A percentile compares a stretch with the other conserved stretches of the same genome.
These are phyloP conservation scores for Middelhovenomyces tepae DNA, from an alignment of 805 yeast species.

Conservation along the genomic window DNA sequence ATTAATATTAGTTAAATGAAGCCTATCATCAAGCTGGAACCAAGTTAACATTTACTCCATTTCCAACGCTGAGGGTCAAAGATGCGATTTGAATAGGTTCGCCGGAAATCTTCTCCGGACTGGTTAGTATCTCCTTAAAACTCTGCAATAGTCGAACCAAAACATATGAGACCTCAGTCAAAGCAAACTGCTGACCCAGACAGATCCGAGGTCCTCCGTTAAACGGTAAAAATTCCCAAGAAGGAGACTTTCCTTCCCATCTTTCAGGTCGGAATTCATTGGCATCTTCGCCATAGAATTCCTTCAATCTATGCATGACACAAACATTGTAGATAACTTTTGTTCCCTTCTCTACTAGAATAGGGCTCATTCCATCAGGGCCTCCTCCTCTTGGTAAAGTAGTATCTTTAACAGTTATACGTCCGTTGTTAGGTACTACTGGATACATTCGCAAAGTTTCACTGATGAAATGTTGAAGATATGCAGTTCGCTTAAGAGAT, in stretches of 20 bases:
- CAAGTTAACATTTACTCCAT: too few relatives aligned
- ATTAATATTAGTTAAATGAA: too few relatives aligned
- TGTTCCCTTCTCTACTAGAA: slow-evolving; percentile 33
- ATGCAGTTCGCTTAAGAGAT: slow-evolving; percentile 34
- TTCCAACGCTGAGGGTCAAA: too few relatives aligned
- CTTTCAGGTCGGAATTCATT: slow-evolving; percentile 32
- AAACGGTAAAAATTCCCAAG: slow-evolving; percentile 40
- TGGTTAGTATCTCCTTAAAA: too few relatives aligned
- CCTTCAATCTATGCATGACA: slow-evolving; percentile 33
- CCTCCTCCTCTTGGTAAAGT: slow-evolving; percentile 43
- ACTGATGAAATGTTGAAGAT: slow-evolving; percentile 35
- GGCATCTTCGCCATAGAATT: slow-evolving; percentile 35
- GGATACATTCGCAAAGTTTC: slow-evolving; percentile 40
- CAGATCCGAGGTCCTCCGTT: slow-evolving; percentile 45
- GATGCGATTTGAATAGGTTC: too few relatives aligned
- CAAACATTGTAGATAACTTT: slow-evolving; percentile 30
- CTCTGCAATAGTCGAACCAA: slow-evolving; percentile 31
- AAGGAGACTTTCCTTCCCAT: slow-evolving; percentile 29
- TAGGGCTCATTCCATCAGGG: slow-evolving; percentile 27
- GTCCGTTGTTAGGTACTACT: slow-evolving; percentile 38
- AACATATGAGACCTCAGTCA: slow-evolving; percentile 37
- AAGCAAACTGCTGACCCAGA: slow-evolving; percentile 44
- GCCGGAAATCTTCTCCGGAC: too few relatives aligned
- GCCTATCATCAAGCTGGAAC: too few relatives aligned
- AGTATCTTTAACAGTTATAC: slow-evolving; percentile 35